Evolutionary conservation across 345 rosid species (phyloP).

Genomic region (Gynandropsis gynandra): DNA sequence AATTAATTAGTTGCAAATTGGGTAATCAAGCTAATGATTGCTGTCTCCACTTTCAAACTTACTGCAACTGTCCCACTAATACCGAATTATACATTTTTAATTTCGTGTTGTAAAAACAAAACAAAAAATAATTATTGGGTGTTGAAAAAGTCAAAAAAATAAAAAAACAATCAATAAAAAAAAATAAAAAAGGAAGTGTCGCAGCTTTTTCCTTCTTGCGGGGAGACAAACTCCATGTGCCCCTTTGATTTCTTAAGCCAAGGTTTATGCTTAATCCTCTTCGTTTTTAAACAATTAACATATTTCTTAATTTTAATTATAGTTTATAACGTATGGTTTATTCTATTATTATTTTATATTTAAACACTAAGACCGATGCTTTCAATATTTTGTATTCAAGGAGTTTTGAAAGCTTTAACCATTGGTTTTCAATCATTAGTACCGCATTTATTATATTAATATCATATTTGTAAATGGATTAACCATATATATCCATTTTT

Average conservation of each 20-base stretch:
- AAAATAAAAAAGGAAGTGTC: too few relatives aligned
- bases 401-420: too few relatives aligned
- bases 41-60: slow-evolving; percentile 32
- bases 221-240: slow-evolving; percentile 39
- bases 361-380: too few relatives aligned
- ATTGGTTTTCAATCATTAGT: too few relatives aligned
- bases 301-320: background rate
- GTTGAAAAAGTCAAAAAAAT: slow-evolving; percentile 24
- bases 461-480: too few relatives aligned
- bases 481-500: too few relatives aligned
- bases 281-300: background rate
- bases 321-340: background rate
- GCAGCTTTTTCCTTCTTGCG: slow-evolving; percentile 16
- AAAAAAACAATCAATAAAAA: background rate
- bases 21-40: slow-evolving; percentile 32
- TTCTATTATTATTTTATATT: too few relatives aligned
- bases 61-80: slow-evolving; percentile 27
- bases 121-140: slow-evolving; percentile 19
- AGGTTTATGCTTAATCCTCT: slow-evolving; percentile 25
- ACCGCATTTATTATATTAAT: too few relatives aligned
- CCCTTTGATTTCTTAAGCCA: slow-evolving; percentile 21
- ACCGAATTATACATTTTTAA: slow-evolving; percentile 7
- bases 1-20: too few relatives aligned
- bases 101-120: background rate
- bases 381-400: too few relatives aligned